Conservation (phyloP, 257 asterid species). For the Solanum stenotomum region DNA sequence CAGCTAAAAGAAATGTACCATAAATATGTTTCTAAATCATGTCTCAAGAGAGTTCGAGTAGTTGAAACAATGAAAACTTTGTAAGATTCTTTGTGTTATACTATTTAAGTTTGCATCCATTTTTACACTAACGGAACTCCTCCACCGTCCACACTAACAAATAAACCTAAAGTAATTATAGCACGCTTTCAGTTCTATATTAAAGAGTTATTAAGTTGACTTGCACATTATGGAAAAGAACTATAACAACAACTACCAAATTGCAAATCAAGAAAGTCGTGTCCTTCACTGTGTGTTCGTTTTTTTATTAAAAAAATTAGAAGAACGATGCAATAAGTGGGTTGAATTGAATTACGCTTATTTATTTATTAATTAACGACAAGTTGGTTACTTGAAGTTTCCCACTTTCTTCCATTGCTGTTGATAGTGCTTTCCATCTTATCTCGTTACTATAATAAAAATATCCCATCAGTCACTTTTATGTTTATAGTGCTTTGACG, state of each 20-base stretch:
- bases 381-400: background rate
- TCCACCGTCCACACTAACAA: background rate
- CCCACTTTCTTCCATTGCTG: background rate
- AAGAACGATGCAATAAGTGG: background rate
- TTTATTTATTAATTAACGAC: background rate
- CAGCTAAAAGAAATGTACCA: background rate
- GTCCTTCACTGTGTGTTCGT: background rate
- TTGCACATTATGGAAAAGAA: background rate
- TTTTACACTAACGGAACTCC: background rate
- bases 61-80: background rate
- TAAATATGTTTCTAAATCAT: background rate
- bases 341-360: background rate
- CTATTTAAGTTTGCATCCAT: background rate
- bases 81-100: background rate
- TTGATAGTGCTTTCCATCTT: background rate
- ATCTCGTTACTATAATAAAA: background rate
- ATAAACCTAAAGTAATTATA: background rate
- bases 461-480: background rate
- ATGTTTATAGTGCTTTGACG: conserved; percentile 24
- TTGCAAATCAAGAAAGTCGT: background rate
- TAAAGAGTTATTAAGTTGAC: background rate
- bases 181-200: background rate
- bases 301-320: background rate
- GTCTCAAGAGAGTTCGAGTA: background rate
- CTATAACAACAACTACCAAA: background rate